Evolutionary conservation across 2,329 filamentous ascomycete genomes (phyloP).

Genomic region (Whalleya microplaca): DNA sequence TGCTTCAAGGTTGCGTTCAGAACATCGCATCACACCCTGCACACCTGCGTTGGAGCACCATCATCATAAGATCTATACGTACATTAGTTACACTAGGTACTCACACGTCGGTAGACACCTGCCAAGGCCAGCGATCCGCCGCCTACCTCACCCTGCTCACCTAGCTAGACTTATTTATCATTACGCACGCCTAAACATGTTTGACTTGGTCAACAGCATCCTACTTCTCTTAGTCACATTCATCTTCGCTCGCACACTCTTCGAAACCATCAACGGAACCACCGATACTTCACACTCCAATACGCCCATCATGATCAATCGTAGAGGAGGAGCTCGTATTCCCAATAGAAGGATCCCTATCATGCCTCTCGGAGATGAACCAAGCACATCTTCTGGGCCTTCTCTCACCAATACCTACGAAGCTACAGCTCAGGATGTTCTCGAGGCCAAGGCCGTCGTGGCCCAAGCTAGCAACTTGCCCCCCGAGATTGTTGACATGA

Average conservation of each 20-base stretch:
- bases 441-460: slow-evolving; percentile 54
- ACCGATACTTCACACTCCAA: neutral
- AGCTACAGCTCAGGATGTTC: slow-evolving; percentile 47
- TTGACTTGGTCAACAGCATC: neutral
- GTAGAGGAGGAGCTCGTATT: slow-evolving; percentile 21
- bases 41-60: too few relatives aligned
- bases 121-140: too few relatives aligned
- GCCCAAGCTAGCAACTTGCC: slow-evolving; percentile 50
- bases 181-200: neutral
- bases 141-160: too few relatives aligned
- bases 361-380: neutral
- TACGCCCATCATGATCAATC: slow-evolving; percentile 27
- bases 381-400: slow-evolving; percentile 7
- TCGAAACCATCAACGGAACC: slow-evolving; percentile 2
- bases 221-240: slow-evolving; percentile 6
- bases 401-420: slow-evolving; percentile 18
- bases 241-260: slow-evolving; percentile 6
- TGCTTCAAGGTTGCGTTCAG: too few relatives aligned
- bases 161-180: neutral
- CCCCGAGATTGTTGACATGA: slow-evolving; percentile 56
- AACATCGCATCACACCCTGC: too few relatives aligned
- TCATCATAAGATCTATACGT: neutral
- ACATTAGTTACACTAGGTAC: too few relatives aligned
- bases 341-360: slow-evolving; percentile 18
- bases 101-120: too few relatives aligned